These are phyloP conservation scores for Helicostylum pulchrum DNA, from an alignment of 192 early-diverging fungal species.

Conservation along the genomic window DNA sequence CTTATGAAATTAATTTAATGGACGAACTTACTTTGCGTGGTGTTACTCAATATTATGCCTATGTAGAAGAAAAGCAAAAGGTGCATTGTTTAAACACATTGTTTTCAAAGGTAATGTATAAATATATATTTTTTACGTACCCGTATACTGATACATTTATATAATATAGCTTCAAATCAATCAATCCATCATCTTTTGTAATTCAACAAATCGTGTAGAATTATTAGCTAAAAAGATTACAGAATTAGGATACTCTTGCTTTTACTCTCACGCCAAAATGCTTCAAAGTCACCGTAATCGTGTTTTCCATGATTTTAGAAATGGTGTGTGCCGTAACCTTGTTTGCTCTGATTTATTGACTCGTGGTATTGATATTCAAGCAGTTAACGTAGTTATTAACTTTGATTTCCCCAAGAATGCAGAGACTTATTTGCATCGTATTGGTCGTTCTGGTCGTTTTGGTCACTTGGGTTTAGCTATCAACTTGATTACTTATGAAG, in stretches of 20 bases:
- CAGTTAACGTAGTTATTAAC: slow-evolving; percentile 99
- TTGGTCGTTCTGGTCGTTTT: slow-evolving; percentile 96
- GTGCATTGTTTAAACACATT: slow-evolving; percentile 93
- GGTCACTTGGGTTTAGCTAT: slow-evolving; percentile 96
- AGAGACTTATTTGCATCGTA: slow-evolving; percentile 98
- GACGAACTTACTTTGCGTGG: slow-evolving; percentile 97
- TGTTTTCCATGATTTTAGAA: slow-evolving; percentile 99
- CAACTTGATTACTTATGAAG: slow-evolving; percentile 97
- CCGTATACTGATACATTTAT: not conserved
- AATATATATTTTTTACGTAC: slow-evolving; percentile 10
- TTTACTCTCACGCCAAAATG: slow-evolving; percentile 99
- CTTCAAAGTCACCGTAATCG: slow-evolving; percentile 96
- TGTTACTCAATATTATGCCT: slow-evolving; percentile 99
- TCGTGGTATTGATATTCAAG: slow-evolving; percentile 99
- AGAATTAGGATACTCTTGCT: slow-evolving; percentile 99
- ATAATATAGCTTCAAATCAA: slow-evolving; percentile 92
- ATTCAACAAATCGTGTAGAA: slow-evolving; percentile 98
- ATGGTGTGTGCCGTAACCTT: slow-evolving; percentile 94
- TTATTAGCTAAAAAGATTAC: slow-evolving; percentile 99
- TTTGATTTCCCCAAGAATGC: slow-evolving; percentile 99
- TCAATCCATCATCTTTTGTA: slow-evolving; percentile 99
- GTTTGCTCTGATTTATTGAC: slow-evolving; percentile 98
- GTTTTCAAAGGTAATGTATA: slow-evolving; percentile 77
- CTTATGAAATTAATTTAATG: slow-evolving; percentile 99
- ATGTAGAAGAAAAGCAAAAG: slow-evolving; percentile 98